Base-by-base conservation (phyloP, 202 grass and related monocot species). In the Schoenoplectus tabernaemontani region DNA sequence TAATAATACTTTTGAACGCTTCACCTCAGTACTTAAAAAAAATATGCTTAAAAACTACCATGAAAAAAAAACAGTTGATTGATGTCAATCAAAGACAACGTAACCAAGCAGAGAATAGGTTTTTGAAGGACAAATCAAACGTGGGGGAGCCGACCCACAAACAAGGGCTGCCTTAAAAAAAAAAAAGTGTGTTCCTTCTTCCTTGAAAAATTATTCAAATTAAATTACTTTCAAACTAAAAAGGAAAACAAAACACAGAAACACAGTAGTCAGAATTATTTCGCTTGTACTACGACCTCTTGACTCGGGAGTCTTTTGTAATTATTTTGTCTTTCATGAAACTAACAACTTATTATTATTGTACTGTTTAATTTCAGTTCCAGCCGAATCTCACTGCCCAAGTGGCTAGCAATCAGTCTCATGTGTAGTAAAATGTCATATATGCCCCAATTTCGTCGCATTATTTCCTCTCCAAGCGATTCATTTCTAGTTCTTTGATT, bases 301-400 rank as follows among this genome's bases (percentile, higher is more conserved):
- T 4, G 36, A 37, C 47, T n/a, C 15, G 17, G 48, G 15, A 22
- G 20, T 9, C 23, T 6, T 58, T 5, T 62, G 59, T 34, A 62
- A 69, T 44, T 46, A 44, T 23, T 23, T 68, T 69, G 65, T 68
- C 38, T 19, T 24, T 41, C 64, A 23, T 23, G 64, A 16, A 44
- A 68, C 64, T 68, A 22, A 24, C 64, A 67, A 3, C 23, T 59
- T 66, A 66, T 66, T 39, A 66, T 66, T 66, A 66, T 38, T 66
- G 1, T 41, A 66, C 63, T 66, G 34, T 66, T 66, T 66, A 39
- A 41, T 66, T 65, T 66, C 63, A 66, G 63, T 43, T 43, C 37
- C 38, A 13, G 64, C 64, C 64, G 9, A 68, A 68, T 23, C 4
- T 68, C 64, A 22, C 64, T 11, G n/a, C 38, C n/a, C 2, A 69